Evolutionary conservation across 1,284 basidiomycete species (phyloP), one percentile per base, ranked within the genome.

Genomic region (Trichosporon ovoides): DNA sequence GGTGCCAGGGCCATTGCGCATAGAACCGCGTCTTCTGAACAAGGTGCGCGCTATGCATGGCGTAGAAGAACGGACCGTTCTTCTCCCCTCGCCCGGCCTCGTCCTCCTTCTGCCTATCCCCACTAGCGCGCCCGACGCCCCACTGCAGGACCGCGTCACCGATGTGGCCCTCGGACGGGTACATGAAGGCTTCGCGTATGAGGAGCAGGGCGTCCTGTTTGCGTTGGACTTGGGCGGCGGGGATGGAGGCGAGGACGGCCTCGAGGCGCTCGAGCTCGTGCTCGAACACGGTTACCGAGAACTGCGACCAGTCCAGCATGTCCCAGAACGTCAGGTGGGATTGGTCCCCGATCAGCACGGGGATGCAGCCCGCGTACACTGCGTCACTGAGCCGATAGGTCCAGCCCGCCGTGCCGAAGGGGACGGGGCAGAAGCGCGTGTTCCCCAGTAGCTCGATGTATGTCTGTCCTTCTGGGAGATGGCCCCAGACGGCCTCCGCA

Each of bases 361-460:
- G 76, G 46, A 78, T 78, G 60, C 77, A 78, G 34, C 77, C 77
- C 52, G 73, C 71, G 57, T 74, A 77, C 49, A 77, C 69, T n/a
- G 70, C 72, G 50, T 78, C 76, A 38, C 65, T 68, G 1, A 68
- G 68, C 20, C 74, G 66, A 1, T 72, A 71, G 11, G 76, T 70
- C 75, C 76, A 70, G 2, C 66, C 65, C 6, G 68, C 68, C 3
- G 67, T 68, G 6, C 76, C 75, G 11, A 69, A 58, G 0, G 76
- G 74, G n/a, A 76, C 50, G 6, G 73, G 62, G 63, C 76, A 78
- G 61, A 77, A 78, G 37, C 73, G 67, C 18, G 73, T 66, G 19
- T 74, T 66, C 49, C 65, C 67, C 22, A 78, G 65, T 11, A 70
- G 70, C 36, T 65, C 63, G 35, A 75, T 35, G 57, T 78, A 78